These are phyloP conservation scores for Bruguiera hainesii DNA, from an alignment of 441 rosid species.

Conservation along the genomic window DNA sequence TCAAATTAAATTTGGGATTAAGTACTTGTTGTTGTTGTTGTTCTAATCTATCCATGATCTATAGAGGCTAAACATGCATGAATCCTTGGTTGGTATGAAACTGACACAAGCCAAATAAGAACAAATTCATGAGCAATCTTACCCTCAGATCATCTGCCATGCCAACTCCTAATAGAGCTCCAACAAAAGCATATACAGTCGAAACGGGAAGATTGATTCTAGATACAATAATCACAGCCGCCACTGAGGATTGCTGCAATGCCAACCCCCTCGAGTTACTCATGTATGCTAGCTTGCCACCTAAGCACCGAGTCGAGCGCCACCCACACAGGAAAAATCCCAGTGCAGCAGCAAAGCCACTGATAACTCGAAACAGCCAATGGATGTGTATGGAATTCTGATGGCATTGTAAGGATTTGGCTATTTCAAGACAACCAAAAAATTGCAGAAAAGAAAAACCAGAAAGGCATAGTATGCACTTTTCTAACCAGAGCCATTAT, in stretches of 20 bases:
- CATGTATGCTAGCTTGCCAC: constrained; percentile 30
- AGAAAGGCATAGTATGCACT: background rate
- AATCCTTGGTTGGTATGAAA: background rate
- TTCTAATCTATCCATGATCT: background rate
- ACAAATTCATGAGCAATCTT: background rate
- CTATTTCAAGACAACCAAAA: background rate
- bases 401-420: background rate
- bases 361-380: constrained; percentile 27
- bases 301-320: constrained; percentile 25
- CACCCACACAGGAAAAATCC: constrained; percentile 28
- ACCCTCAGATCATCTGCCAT: constrained; percentile 27
- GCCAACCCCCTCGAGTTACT: constrained; percentile 34
- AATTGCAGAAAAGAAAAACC: background rate
- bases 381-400: constrained; percentile 13
- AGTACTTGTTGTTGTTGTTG: background rate
- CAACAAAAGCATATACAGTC: constrained; percentile 26
- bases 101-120: background rate
- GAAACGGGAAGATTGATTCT: constrained; percentile 25
- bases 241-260: constrained; percentile 23
- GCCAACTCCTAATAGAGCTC: constrained; percentile 28
- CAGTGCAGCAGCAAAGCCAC: constrained; percentile 26
- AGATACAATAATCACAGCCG: constrained; percentile 20
- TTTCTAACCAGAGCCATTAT: too few relatives aligned
- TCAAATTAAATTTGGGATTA: background rate
- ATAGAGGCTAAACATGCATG: background rate